Evolutionary conservation across 73 alveolate genomes (phyloP).

Genomic region (Diophrys appendiculata): DNA sequence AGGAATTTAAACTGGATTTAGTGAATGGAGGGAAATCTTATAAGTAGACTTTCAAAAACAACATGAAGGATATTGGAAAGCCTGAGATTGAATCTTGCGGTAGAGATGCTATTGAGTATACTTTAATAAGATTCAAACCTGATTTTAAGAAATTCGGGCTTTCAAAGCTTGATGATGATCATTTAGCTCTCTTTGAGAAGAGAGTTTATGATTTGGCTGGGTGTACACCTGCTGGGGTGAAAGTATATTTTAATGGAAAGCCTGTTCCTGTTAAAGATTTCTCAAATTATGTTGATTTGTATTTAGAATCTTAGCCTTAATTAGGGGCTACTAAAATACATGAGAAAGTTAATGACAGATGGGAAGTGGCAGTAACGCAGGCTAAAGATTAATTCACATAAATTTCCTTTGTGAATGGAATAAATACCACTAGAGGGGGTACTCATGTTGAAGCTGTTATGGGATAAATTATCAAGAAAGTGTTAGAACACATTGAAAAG

Average conservation of each 20-base stretch:
- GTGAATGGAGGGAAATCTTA: constrained; percentile 80
- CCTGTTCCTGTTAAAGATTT: constrained; percentile 62
- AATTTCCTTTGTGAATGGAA: constrained; percentile 97
- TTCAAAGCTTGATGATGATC: constrained; percentile 82
- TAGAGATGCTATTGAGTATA: constrained; percentile 86
- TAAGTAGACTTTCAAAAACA: constrained; percentile 75
- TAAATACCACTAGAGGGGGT: constrained; percentile 97
- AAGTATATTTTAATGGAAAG: constrained; percentile 86
- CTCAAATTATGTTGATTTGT: constrained; percentile 75
- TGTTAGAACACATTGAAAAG: constrained; percentile 39
- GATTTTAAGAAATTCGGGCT: constrained; percentile 95
- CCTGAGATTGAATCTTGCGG: constrained; percentile 63
- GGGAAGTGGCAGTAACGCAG: constrained; percentile 67
- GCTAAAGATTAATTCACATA: constrained; percentile 76
- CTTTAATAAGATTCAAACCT: constrained; percentile 94
- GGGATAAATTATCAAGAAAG: constrained; percentile 82
- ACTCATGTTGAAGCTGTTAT: constrained; percentile 96
- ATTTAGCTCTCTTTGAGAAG: constrained; percentile 44
- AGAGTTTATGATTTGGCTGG: constrained; percentile 99
- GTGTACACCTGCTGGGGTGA: constrained; percentile 82
- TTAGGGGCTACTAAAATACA: no score
- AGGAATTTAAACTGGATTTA: constrained; percentile 93
- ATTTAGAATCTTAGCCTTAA: no score
- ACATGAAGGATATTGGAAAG: constrained; percentile 74
- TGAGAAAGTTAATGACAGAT: constrained; percentile 52